Evolutionary conservation across 495 filamentous ascomycete genomes (phyloP), one percentile per base, ranked within the genome.

Genomic region (Podospora appendiculata): DNA sequence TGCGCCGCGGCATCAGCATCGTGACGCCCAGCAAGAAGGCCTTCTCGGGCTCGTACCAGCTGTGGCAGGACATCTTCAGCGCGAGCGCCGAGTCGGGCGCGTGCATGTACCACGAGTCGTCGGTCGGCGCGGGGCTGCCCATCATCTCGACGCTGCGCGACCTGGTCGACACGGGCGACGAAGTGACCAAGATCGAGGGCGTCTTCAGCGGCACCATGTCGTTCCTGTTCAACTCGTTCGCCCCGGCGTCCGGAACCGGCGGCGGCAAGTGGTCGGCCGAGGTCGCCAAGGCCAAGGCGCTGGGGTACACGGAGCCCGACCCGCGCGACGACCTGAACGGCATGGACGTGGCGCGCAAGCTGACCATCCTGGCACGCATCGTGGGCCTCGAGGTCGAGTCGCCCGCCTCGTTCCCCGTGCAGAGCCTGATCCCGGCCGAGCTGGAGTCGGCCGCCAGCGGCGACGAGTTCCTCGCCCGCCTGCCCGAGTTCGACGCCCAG

Each of bases 21-120:
- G 90, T 96, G 34, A 97, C 93, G 0, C 90, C 93, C 12, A 98
- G 96, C 77, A 98, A 98, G 75, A 96, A 97, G 69, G 92, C 86
- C 5, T 97, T 98, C 70, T 92, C 88, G 3, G 79, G 82, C 35
- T 79, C 78, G 34, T 78, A 87, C 48, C 70, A 78, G 50, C 72
- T 95, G 44, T 98, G 90, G 89, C 74, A 87, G 55, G 78, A 82
- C 44, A 96, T 96, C 61, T 89, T 92, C 64, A 62, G 72, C 14
- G 75, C 84, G 0, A 83, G 83, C 47, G 72, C 74, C 45, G 56
- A 72, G 49, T 79, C 75, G 0, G 83, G 83, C 32, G 89, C 89
- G 9, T 83, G 86, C 51, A 75, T 96, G 19, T 96, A 89, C 78
- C 93, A 97, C 63, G 93, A 98, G 73, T 87, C 86, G 38, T 91